Evolutionary conservation across 2,329 filamentous ascomycete genomes (phyloP), one percentile per base, ranked within the genome.

Genomic region (Diaporthe amygdali): DNA sequence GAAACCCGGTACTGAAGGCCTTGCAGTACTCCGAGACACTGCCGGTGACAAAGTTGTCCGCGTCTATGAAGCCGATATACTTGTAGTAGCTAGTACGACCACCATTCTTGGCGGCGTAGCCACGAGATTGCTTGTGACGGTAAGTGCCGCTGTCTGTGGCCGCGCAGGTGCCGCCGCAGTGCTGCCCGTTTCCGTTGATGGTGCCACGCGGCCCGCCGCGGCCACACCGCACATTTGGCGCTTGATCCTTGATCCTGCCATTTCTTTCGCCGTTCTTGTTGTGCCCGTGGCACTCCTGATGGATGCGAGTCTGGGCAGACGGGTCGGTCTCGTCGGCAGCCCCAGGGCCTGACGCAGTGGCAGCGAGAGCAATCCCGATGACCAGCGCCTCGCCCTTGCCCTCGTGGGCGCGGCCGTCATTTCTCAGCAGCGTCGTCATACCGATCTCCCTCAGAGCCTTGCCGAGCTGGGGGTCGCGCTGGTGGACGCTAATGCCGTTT

Each of bases 341-440:
- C 22, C 27, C 44, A 7, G 71, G 68, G 15, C 63, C 64, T 41
- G 55, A 64, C 20, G 71, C 71, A 22, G 75, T 70, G 15, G 76
- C 76, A 8, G 77, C 77, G 1, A 81, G 64, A 0, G 78, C 78
- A 22, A 79, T 77, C 44, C 77, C 79, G 2, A 81, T 74, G 9
- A 80, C 70, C 77, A 81, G 79, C 25, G 76, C 79, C 73, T 81
- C 79, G 3, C 78, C 79, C 67, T 80, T 79, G 30, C 79, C 79
- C 41, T 75, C 73, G 69, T 75, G 74, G 68, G 80, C 74, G 37
- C 71, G 72, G 7, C 73, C 74, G 47, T 73, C 68, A 3, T 44
- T 51, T 37, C 73, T 71, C 39, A 79, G 22, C 0, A 79, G 64
- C 54, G 76, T 68, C 6, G 74, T 37, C 71, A 79, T 74, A 27